Conservation (phyloP, 2,329 filamentous ascomycete species). For the Microascus cirrosus region DNA sequence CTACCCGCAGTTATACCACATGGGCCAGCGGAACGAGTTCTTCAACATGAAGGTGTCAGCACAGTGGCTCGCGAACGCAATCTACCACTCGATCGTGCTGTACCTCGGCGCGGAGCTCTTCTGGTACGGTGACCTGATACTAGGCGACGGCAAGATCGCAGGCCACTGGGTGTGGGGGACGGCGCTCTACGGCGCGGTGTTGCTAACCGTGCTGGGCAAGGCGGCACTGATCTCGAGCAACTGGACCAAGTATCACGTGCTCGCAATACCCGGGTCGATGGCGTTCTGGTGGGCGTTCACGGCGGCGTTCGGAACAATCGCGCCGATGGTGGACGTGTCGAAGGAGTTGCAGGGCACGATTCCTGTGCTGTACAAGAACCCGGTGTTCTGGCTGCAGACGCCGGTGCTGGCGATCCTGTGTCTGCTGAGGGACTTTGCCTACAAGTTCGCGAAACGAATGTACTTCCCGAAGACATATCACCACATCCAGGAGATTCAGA, state of each 20-base stretch:
- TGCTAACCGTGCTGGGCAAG: slow-evolving; percentile 88
- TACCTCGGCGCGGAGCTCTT: slow-evolving; percentile 77
- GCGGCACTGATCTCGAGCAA: slow-evolving; percentile 91
- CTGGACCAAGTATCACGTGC: slow-evolving; percentile 96
- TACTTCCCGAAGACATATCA: slow-evolving; percentile 94
- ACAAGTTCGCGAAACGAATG: slow-evolving; percentile 98
- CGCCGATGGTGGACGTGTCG: slow-evolving; percentile 71
- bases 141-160: slow-evolving; percentile 67
- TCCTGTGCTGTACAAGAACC: slow-evolving; percentile 66
- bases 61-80: slow-evolving; percentile 86
- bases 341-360: slow-evolving; percentile 79
- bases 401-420: slow-evolving; percentile 70
- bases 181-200: slow-evolving; percentile 84
- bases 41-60: slow-evolving; percentile 89
- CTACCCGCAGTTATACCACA: slow-evolving; percentile 89
- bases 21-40: slow-evolving; percentile 87
- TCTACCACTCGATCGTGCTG: slow-evolving; percentile 91
- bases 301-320: slow-evolving; percentile 75
- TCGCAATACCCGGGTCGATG: slow-evolving; percentile 91
- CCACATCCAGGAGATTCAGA: slow-evolving; percentile 98
- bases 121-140: slow-evolving; percentile 69
- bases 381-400: slow-evolving; percentile 87
- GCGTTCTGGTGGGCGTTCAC: slow-evolving; percentile 85
- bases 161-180: slow-evolving; percentile 99
- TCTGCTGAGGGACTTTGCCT: slow-evolving; percentile 77